Evolutionary conservation across 495 filamentous ascomycete genomes (phyloP), one percentile per base, ranked within the genome.

Genomic region (Penicillium steckii): DNA sequence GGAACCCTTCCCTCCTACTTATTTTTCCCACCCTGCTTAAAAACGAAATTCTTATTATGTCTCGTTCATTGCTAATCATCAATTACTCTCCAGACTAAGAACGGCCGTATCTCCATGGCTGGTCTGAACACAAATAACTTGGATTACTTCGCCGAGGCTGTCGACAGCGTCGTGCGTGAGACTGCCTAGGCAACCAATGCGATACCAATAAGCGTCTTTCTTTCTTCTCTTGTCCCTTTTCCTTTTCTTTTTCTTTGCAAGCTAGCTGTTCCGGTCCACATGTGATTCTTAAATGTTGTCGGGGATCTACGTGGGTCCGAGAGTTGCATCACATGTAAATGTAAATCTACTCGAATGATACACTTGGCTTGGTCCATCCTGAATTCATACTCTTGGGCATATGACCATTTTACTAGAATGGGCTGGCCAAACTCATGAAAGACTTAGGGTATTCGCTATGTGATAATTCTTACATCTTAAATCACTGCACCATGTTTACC

Each of bases 31-130:
- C 33, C 33, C n/a, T 8, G 8, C 8, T 13, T 3, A 3, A 8
- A 8, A 10, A 33, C n/a, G 5, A 27, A 27, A 27, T 10, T 27
- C 26, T 5, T 27, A 10, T 27, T 10, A 5, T 27, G 4, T 27
- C 26, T 27, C 10, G 4, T 27, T 27, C 10, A 5, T 27, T 27
- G 4, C 10, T 27, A 5, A 22, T 46, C 25, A 46, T 60, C 26
- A 52, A 59, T 58, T 24, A 5, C 37, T 30, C 0, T 27, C 49
- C 44, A 78, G 74, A 97, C 95, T 23, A 97, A 97, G 83, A 99
- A 99, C 62, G 94, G 94, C 9, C 84, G 94, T 27, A 96, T 97
- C 67, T 91, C 86, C 46, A 97, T 99, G 90, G 94, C 94, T 2
- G 94, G 94, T 2, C 67, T 97, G 55, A 99, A 97, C 69, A 87